Evolutionary conservation across 2,329 filamentous ascomycete species (phyloP).

Genomic region (Chrysoporthe cubensis): DNA sequence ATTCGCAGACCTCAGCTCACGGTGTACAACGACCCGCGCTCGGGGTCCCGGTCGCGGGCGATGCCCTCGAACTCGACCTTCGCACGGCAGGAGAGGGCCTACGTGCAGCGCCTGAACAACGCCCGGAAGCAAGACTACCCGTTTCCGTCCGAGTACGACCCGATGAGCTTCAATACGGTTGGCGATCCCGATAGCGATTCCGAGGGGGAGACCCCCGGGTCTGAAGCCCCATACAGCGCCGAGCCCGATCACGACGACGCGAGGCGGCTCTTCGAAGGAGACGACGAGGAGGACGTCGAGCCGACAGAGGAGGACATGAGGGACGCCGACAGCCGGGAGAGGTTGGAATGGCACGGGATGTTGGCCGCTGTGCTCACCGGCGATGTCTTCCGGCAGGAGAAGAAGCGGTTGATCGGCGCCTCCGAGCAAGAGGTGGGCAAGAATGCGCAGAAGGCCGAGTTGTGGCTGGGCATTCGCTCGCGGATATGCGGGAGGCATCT

Average conservation of each 20-base stretch:
- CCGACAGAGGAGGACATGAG: constrained; percentile 88
- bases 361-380: constrained; percentile 92
- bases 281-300: constrained; percentile 81
- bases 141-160: constrained; percentile 49
- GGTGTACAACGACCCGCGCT: constrained; percentile 43
- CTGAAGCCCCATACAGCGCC: constrained; percentile 72
- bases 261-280: constrained; percentile 79
- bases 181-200: constrained; percentile 76
- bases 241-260: constrained; percentile 72
- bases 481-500: constrained; percentile 83
- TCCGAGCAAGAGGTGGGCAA: constrained; percentile 61
- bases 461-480: constrained; percentile 88
- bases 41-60: constrained; percentile 57
- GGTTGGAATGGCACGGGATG: constrained; percentile 98
- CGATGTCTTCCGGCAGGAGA: constrained; percentile 97
- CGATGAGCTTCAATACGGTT: constrained; percentile 23
- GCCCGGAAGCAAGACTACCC: constrained; percentile 67
- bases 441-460: constrained; percentile 73
- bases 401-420: constrained; percentile 88
- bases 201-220: constrained; percentile 88
- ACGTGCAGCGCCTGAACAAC: constrained; percentile 82
- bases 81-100: constrained; percentile 88
- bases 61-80: constrained; percentile 53
- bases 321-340: constrained; percentile 84
- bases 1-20: constrained; percentile 55